phyloP scores from a whole-genome alignment of 495 filamentous ascomycete species.

The Usnea hakonensis region DNA sequence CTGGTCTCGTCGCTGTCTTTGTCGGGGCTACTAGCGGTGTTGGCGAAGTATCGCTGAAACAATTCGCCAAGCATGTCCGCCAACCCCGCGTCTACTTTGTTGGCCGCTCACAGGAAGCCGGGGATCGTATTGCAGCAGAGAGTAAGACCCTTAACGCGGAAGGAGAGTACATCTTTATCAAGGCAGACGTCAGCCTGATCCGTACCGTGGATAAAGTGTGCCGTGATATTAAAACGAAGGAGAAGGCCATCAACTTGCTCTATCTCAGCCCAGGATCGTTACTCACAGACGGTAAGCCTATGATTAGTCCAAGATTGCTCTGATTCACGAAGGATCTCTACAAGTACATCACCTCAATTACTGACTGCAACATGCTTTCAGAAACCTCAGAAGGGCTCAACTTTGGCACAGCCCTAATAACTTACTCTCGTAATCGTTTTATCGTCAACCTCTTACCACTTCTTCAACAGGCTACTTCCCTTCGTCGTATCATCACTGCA shows the following conservation, averaged over 20 bases:
- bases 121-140: conserved; percentile 38
- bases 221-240: conserved; percentile 45
- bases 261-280: conserved; percentile 36
- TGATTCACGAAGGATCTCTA: neutral
- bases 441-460: conserved; percentile 55
- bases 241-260: conserved; percentile 53
- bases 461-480: conserved; percentile 35
- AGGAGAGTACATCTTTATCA: conserved; percentile 48
- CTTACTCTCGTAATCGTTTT: conserved; percentile 60
- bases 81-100: conserved; percentile 43
- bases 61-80: conserved; percentile 45
- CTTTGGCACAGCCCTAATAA: conserved; percentile 43
- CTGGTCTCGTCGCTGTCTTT: conserved; percentile 37
- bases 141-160: conserved; percentile 40
- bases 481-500: conserved; percentile 55
- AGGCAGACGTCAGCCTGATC: conserved; percentile 51
- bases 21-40: conserved; percentile 61
- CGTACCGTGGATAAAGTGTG: conserved; percentile 54
- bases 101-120: conserved; percentile 39
- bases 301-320: neutral
- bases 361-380: conserved; percentile 12
- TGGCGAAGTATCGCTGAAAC: conserved; percentile 48
- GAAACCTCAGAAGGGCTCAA: conserved; percentile 55
- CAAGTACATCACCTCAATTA: neutral
- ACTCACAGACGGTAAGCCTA: neutral